phyloP scores from a whole-genome alignment of 192 early-diverging fungal genomes.

The Dimargaris cristalligena region DNA sequence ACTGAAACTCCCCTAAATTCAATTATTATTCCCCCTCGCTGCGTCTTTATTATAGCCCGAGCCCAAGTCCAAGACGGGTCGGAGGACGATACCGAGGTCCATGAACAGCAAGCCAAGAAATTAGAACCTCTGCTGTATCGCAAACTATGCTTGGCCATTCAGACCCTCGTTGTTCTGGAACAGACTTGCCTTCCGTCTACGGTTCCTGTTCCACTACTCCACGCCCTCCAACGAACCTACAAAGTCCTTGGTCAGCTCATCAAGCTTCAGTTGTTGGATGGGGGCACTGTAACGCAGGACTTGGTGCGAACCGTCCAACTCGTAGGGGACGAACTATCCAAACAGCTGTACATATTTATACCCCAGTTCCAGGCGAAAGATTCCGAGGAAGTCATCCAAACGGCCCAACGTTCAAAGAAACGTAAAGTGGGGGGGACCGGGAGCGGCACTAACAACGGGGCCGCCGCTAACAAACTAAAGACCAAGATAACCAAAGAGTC shows the following conservation, averaged over 20 bases:
- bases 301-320: constrained; percentile 29
- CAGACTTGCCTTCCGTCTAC: constrained; percentile 21
- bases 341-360: constrained; percentile 35
- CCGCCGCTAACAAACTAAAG: constrained; percentile 16
- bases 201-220: constrained; percentile 29
- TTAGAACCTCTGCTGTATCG: too few relatives aligned
- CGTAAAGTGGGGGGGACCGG: neutral
- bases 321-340: constrained; percentile 26
- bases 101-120: too few relatives aligned
- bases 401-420: neutral
- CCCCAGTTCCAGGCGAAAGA: constrained; percentile 12
- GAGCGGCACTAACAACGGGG: too few relatives aligned
- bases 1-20: too few relatives aligned
- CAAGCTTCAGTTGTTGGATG: constrained; percentile 13
- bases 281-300: constrained; percentile 17
- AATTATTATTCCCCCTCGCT: too few relatives aligned
- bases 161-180: constrained; percentile 22
- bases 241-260: constrained; percentile 17
- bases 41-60: too few relatives aligned
- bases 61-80: too few relatives aligned
- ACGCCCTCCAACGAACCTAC: constrained; percentile 29
- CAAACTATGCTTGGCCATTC: constrained; percentile 15
- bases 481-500: constrained; percentile 50
- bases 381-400: neutral
- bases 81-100: too few relatives aligned